Conservation (phyloP, 78 protist genomes). For the Cyanophora paradoxa region DNA sequence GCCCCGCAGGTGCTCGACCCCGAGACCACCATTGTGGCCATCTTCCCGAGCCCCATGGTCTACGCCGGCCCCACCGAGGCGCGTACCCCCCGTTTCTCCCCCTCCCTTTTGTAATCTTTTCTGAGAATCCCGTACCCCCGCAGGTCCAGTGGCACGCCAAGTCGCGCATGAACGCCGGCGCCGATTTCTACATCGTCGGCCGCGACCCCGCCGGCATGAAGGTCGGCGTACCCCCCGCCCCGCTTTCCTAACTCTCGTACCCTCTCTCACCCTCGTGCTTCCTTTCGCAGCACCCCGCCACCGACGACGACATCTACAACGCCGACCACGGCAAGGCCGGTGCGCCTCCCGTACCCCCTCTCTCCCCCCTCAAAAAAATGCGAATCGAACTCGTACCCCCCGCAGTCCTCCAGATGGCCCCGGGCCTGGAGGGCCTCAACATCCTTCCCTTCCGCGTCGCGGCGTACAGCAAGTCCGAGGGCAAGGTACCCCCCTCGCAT, state of each 20-base stretch:
- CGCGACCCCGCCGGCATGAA: constrained; percentile 48
- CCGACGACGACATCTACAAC: not conserved
- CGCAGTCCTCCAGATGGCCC: no score
- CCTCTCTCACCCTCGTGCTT: not conserved
- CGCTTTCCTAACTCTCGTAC: not conserved
- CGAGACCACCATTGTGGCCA: constrained; percentile 35
- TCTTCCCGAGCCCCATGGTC: constrained; percentile 47
- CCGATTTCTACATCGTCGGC: constrained; percentile 36
- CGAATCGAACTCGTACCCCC: not conserved
- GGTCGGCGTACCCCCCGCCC: not conserved
- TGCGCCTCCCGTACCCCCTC: not conserved
- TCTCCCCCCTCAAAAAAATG: not conserved
- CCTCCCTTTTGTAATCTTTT: no score
- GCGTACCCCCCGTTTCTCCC: no score
- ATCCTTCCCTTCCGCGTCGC: not conserved
- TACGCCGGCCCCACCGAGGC: constrained; percentile 48
- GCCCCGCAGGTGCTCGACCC: constrained; percentile 29
- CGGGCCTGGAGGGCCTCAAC: no score
- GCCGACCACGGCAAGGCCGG: not conserved
- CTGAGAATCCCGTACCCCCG: not conserved
- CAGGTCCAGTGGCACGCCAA: constrained; percentile 38
- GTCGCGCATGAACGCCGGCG: constrained; percentile 32
- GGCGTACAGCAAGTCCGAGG: not conserved
- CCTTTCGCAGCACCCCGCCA: not conserved
- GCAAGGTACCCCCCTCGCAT: not conserved